These are phyloP conservation scores for Pulveroboletus sp. DNA, from an alignment of 768 basidiomycete species.

Conservation along the genomic window DNA sequence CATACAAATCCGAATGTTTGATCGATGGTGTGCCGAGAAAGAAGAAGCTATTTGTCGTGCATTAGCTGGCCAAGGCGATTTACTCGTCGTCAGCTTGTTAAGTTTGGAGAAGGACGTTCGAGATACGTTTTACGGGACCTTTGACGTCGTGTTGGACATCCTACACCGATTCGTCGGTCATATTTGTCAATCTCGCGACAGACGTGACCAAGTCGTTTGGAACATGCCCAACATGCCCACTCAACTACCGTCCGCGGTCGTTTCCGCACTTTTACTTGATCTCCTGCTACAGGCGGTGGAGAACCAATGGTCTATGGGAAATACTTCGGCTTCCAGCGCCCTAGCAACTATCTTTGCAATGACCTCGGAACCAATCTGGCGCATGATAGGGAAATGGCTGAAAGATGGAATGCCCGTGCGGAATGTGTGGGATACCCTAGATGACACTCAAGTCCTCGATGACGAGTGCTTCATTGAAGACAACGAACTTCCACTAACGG, in stretches of 20 bases:
- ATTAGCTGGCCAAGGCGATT: conserved; percentile 42
- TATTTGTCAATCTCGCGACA: conserved; percentile 29
- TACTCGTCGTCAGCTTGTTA: conserved; percentile 59
- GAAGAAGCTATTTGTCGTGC: conserved; percentile 71
- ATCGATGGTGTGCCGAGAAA: conserved; percentile 65
- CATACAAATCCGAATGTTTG: conserved; percentile 53
- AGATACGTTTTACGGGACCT: conserved; percentile 55
- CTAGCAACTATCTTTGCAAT: conserved; percentile 62
- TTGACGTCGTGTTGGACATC: conserved; percentile 54
- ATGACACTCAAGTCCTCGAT: conserved; percentile 37
- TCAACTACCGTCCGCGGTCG: conserved; percentile 46
- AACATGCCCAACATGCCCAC: conserved; percentile 39
- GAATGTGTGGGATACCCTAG: conserved; percentile 28
- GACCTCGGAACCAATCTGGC: conserved; percentile 72
- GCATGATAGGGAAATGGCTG: conserved; percentile 70
- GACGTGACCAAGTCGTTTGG: conserved; percentile 35
- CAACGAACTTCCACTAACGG: conserved; percentile 59
- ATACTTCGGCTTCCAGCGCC: conserved; percentile 48
- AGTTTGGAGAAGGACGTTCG: conserved; percentile 57
- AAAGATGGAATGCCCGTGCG: conserved; percentile 64
- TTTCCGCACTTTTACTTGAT: conserved; percentile 62
- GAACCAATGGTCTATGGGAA: conserved; percentile 57
- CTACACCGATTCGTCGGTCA: conserved; percentile 35
- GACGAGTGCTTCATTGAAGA: conserved; percentile 83
- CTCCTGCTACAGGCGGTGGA: conserved; percentile 56